Conservation (phyloP, 805 yeast genomes). For the Kazachstania taianensis region DNA sequence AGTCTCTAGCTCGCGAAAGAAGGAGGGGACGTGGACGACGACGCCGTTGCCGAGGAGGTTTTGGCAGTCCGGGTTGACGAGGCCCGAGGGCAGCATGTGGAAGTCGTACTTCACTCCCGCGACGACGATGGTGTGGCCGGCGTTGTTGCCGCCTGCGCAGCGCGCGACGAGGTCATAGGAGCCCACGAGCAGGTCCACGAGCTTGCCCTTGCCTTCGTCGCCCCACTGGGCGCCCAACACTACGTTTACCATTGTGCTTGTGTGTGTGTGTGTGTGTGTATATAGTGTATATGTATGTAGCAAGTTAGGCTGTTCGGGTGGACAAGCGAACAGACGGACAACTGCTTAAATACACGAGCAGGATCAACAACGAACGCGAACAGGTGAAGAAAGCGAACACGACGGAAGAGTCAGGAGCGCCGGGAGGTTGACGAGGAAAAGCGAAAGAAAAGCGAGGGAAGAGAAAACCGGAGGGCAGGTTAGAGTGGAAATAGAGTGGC, state of each 20-base stretch:
- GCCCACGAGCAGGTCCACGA: slow-evolving; percentile 91
- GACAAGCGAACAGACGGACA: too few species aligned
- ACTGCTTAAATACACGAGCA: too few species aligned
- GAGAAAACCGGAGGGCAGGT: too few species aligned
- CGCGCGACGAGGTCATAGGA: slow-evolving; percentile 94
- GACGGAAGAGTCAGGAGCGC: too few species aligned
- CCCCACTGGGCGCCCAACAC: slow-evolving; percentile 99
- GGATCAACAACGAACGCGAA: too few species aligned
- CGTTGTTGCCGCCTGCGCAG: slow-evolving; percentile 98
- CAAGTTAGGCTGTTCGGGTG: too few species aligned
- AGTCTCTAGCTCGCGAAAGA: slow-evolving; percentile 75
- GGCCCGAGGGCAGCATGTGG: slow-evolving; percentile 98
- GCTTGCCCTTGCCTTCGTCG: slow-evolving; percentile 98
- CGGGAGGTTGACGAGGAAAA: too few species aligned
- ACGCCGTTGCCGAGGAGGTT: slow-evolving; percentile 95
- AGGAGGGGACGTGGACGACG: slow-evolving; percentile 88
- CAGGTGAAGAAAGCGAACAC: too few species aligned
- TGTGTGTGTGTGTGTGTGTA: slow-evolving; percentile 1
- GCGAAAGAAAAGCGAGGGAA: too few species aligned
- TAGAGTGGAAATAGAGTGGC: not conserved
- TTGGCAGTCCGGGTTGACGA: slow-evolving; percentile 83
- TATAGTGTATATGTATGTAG: too few species aligned
- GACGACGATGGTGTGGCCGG: slow-evolving; percentile 97
- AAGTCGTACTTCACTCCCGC: slow-evolving; percentile 83
- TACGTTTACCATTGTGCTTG: slow-evolving; percentile 42